These are phyloP conservation scores for Nakazawaea populi DNA, from an alignment of 805 yeast genomes.

Conservation along the genomic window DNA sequence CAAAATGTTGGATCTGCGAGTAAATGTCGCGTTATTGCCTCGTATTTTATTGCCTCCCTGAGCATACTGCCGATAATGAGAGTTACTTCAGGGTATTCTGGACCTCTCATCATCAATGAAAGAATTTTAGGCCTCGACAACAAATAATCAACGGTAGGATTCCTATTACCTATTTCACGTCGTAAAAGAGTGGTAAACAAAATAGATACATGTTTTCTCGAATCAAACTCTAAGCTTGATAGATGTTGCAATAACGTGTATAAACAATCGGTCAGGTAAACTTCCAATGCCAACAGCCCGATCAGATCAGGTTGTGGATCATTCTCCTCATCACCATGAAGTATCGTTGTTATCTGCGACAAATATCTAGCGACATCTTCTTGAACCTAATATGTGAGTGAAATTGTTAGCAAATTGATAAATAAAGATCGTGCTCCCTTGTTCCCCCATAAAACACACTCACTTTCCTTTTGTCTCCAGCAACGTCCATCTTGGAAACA, in stretches of 20 bases:
- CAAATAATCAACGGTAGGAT: slow-evolving; percentile 85
- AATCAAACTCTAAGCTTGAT: slow-evolving; percentile 76
- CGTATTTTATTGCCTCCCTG: slow-evolving; percentile 80
- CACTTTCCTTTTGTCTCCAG: slow-evolving; percentile 33
- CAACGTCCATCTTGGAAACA: slow-evolving; percentile 51
- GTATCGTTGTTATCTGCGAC: slow-evolving; percentile 54
- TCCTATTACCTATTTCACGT: slow-evolving; percentile 67
- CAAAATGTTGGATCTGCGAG: slow-evolving; percentile 62
- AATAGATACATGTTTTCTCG: slow-evolving; percentile 74
- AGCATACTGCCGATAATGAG: slow-evolving; percentile 72
- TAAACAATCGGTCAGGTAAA: slow-evolving; percentile 66
- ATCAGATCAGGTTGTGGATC: slow-evolving; percentile 68
- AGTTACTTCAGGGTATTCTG: slow-evolving; percentile 69
- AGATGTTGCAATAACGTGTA: slow-evolving; percentile 54
- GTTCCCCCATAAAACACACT: slow-evolving; percentile 11
- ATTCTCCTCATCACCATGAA: slow-evolving; percentile 64
- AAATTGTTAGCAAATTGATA: neutral
- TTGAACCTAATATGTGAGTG: slow-evolving; percentile 34
- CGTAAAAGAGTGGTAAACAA: slow-evolving; percentile 73
- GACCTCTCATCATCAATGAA: slow-evolving; percentile 56
- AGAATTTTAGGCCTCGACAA: slow-evolving; percentile 62
- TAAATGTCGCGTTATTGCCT: slow-evolving; percentile 55
- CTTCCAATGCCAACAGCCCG: slow-evolving; percentile 72
- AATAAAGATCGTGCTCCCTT: neutral
- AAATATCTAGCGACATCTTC: slow-evolving; percentile 71